A percentile compares a stretch with the other conserved stretches of the same genome.
Conservation (phyloP, 495 filamentous ascomycete genomes). For the Lasiosphaeria miniovina region DNA sequence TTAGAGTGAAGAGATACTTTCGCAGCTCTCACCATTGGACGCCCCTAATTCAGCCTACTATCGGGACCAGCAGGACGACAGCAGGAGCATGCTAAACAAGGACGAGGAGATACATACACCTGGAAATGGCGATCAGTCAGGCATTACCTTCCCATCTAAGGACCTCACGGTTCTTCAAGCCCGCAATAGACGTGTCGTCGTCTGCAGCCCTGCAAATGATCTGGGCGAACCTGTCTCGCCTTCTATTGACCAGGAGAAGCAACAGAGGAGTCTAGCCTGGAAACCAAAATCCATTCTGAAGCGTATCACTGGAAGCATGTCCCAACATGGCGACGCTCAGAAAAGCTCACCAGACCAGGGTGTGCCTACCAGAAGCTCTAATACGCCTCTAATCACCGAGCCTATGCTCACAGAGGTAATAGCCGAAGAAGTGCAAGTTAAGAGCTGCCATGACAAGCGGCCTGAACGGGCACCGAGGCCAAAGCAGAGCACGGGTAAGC, state of each 20-base stretch:
- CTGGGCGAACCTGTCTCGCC: constrained; percentile 23
- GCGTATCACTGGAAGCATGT: constrained; percentile 16
- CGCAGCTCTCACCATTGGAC: too few relatives aligned
- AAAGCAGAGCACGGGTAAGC: too few relatives aligned
- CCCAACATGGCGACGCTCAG: constrained; percentile 7
- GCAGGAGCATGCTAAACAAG: too few relatives aligned
- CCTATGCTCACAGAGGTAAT: too few relatives aligned
- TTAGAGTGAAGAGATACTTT: neutral
- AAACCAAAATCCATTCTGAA: constrained; percentile 43
- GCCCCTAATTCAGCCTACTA: too few relatives aligned
- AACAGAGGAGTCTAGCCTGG: constrained; percentile 26
- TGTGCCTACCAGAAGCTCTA: neutral
- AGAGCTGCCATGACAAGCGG: too few relatives aligned
- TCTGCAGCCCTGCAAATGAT: constrained; percentile 35
- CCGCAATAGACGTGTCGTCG: constrained; percentile 33
- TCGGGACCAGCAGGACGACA: too few relatives aligned
- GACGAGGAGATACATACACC: too few relatives aligned
- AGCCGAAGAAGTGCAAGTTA: too few relatives aligned
- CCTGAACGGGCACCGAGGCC: too few relatives aligned
- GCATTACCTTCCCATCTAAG: too few relatives aligned
- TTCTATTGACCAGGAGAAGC: constrained; percentile 40
- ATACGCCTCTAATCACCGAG: neutral
- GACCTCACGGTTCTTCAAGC: neutral
- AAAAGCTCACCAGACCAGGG: neutral
- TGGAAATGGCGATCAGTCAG: too few relatives aligned